Base-by-base conservation (phyloP, 1,139 yeast species). In the Kodamaea arcana region DNA sequence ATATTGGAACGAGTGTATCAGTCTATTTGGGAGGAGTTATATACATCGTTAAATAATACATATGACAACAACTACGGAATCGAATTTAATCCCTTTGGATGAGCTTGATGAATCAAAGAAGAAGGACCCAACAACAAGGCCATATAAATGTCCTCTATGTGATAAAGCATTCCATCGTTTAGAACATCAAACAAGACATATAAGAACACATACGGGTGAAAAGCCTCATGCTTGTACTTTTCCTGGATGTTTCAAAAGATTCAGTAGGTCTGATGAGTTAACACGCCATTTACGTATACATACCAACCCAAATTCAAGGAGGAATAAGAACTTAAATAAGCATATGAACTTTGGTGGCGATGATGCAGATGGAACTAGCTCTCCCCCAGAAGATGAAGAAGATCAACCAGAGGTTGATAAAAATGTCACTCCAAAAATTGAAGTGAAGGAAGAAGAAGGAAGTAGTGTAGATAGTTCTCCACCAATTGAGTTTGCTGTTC, bases 161-260 rank as follows among this genome's bases (percentile, higher is more conserved):
- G 83, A 82, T 37, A 86, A 90, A 64, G 95, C 95, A 1, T 90
- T 90, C 56, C 95, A 87, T 54, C 71, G 97, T 33, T 65, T 88
- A 32, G 97, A 90, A 58, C 97, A 90, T 59, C 95, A 87, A 56
- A 88, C 96, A 13, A 76, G 97, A 50, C 97, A 90, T 55, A 84
- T 90, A 35, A 69, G 97, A 42, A 90, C 97, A 5, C 97, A 90
- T 55, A 90, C 97, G 0, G 97, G 97, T 24, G 97, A 88, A 54
- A 85, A 87, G 55, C 96, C 97, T 15, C 96, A 88, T 53, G 79
- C 78, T 31, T 90, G 97, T 58, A 74, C 83, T 6, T 87, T 76
- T 50, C 94, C 94, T 0, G 94, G 94, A 1, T 90, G 97, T 59
- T 66, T 75, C 40, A 90, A 90, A 60, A 75, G 84, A 41, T 90